These are phyloP conservation scores for Gremmenia infestans DNA, from an alignment of 2,329 filamentous ascomycete species.

Conservation along the genomic window DNA sequence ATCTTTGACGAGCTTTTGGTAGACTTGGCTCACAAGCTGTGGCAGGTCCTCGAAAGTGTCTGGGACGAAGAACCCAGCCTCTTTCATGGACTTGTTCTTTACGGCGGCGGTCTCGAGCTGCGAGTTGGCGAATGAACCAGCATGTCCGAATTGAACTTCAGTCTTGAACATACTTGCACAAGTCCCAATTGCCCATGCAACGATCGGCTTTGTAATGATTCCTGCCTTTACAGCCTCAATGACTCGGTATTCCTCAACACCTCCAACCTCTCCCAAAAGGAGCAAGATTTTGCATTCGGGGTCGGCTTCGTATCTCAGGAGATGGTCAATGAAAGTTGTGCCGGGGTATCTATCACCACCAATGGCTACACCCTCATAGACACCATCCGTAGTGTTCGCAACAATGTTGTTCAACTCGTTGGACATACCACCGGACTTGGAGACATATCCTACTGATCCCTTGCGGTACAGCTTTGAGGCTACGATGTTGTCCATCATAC, in stretches of 20 bases:
- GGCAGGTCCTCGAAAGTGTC: constrained; percentile 97
- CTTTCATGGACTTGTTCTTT: constrained; percentile 97
- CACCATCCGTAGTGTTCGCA: constrained; percentile 91
- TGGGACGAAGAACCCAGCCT: constrained; percentile 90
- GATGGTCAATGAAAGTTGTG: constrained; percentile 98
- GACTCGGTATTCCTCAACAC: constrained; percentile 99
- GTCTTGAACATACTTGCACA: constrained; percentile 99
- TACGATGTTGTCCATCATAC: constrained; percentile 99
- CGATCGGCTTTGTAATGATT: constrained; percentile 94
- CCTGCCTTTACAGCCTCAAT: constrained; percentile 96
- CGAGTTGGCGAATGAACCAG: constrained; percentile 97
- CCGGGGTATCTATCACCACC: constrained; percentile 98
- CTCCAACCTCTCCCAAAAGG: constrained; percentile 95
- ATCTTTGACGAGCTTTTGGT: constrained; percentile 79
- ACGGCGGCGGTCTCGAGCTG: constrained; percentile 93
- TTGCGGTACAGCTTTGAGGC: constrained; percentile 99
- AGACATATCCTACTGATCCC: constrained; percentile 97
- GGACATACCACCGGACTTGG: constrained; percentile 99
- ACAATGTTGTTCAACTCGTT: constrained; percentile 99
- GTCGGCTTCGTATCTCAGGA: constrained; percentile 93
- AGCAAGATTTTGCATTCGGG: constrained; percentile 97
- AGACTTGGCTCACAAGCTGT: constrained; percentile 68
- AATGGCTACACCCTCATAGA: constrained; percentile 98
- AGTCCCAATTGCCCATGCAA: constrained; percentile 98
- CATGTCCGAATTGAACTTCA: constrained; percentile 98